phyloP scores from a whole-genome alignment of 441 rosid genomes.

The Arabidopsis hybrid region DNA sequence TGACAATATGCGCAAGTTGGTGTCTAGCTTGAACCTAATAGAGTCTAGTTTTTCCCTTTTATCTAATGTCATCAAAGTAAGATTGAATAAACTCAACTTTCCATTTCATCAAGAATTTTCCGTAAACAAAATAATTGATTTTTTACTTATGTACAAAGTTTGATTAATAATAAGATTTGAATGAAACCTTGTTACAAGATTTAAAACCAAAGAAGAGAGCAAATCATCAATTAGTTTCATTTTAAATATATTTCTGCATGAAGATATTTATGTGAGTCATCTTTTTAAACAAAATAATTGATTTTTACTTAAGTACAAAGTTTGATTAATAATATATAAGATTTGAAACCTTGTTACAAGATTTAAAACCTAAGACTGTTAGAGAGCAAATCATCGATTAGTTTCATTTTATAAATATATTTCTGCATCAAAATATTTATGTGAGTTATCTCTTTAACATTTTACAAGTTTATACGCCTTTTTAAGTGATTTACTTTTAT shows the following conservation, averaged over 20 bases:
- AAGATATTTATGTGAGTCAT: background rate
- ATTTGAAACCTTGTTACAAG: background rate
- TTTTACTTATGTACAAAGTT: background rate
- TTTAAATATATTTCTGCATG: background rate
- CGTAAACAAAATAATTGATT: background rate
- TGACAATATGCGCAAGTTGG: slow-evolving; percentile 4
- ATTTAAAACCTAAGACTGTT: background rate
- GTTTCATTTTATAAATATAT: background rate
- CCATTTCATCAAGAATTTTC: slow-evolving; percentile 9
- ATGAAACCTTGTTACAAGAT: background rate
- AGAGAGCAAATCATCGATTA: background rate
- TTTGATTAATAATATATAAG: background rate
- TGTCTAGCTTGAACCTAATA: background rate
- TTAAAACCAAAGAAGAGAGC: background rate
- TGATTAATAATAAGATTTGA: background rate
- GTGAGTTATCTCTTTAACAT: background rate
- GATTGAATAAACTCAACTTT: background rate
- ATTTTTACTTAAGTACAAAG: background rate
- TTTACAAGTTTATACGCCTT: background rate
- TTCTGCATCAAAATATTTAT: background rate
- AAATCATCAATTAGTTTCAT: background rate
- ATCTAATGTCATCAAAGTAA: background rate
- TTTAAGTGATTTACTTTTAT: background rate
- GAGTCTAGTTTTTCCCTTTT: background rate
- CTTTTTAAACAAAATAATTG: background rate